A percentile compares a stretch with the other conserved stretches of the same genome.
phyloP scores from a whole-genome alignment of 2,329 filamentous ascomycete genomes.

The Anthostomella pinea region DNA sequence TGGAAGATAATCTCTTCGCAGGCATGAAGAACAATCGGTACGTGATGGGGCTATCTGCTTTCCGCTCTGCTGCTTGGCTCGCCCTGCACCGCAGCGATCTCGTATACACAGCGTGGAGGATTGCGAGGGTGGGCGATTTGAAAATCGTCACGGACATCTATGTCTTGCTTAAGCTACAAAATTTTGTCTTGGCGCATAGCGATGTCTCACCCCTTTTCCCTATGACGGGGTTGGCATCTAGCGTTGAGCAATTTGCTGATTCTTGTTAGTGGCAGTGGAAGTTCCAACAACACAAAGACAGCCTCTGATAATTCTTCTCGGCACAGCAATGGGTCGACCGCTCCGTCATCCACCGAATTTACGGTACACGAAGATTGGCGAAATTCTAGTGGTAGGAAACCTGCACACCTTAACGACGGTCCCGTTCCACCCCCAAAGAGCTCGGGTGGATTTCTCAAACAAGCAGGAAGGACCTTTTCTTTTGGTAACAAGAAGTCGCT shows the following conservation, averaged over 20 bases:
- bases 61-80: not conserved
- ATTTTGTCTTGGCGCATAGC: too few species aligned
- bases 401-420: constrained; percentile 36
- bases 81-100: too few species aligned
- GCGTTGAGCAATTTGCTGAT: constrained; percentile 38
- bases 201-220: constrained; percentile 25
- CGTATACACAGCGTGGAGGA: too few species aligned
- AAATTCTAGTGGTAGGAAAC: constrained; percentile 35
- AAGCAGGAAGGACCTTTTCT: constrained; percentile 58
- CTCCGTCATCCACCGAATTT: constrained; percentile 55
- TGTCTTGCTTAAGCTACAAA: too few species aligned
- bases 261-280: constrained; percentile 51
- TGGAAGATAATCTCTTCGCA: constrained; percentile 57
- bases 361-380: constrained; percentile 41
- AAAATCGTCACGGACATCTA: too few species aligned
- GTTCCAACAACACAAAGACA: constrained; percentile 60
- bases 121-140: too few species aligned
- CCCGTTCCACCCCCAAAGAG: constrained; percentile 45
- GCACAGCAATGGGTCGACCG: constrained; percentile 61
- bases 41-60: constrained; percentile 30
- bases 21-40: constrained; percentile 56
- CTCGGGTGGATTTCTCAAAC: constrained; percentile 51
- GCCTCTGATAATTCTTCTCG: constrained; percentile 60
- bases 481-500: constrained; percentile 53
- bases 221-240: constrained; percentile 16